These are phyloP conservation scores for Suhomyces pyralidae DNA, from an alignment of 805 yeast genomes.

Conservation along the genomic window DNA sequence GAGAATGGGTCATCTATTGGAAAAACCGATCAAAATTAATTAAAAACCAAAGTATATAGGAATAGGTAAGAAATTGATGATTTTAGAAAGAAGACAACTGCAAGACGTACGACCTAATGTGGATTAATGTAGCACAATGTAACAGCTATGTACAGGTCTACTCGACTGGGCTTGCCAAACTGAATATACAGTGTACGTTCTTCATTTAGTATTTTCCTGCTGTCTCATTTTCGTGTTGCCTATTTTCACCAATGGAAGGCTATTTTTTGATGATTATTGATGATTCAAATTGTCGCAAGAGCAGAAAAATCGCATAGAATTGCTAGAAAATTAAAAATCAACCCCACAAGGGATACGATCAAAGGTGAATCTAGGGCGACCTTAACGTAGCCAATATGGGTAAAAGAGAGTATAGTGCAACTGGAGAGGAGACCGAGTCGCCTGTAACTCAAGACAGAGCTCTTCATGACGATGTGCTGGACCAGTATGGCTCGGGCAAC, in stretches of 20 bases:
- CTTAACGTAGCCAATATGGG: not conserved
- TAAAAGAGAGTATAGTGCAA: not conserved
- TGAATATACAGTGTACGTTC: not conserved
- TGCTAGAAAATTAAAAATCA: not conserved
- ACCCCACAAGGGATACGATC: not conserved
- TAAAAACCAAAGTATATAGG: not conserved
- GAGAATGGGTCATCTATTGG: constrained; percentile 93
- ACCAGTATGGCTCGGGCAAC: not conserved
- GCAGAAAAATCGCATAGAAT: not conserved
- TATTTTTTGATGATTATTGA: not conserved
- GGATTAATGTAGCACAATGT: no score
- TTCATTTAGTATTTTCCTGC: no score
- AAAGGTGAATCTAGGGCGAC: not conserved
- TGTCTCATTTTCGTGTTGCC: no score
- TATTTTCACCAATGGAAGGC: not conserved
- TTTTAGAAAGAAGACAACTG: not conserved
- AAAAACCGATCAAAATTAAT: constrained; percentile 35
- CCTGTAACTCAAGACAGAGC: not conserved
- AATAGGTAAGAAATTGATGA: not conserved
- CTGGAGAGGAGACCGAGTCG: not conserved
- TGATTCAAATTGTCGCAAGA: not conserved
- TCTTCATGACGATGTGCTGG: not conserved
- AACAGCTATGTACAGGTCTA: no score
- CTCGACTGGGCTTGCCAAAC: not conserved
- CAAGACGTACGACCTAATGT: not conserved